Base-by-base conservation (phyloP, 495 filamentous ascomycete genomes). In the Neurospora intermedia region DNA sequence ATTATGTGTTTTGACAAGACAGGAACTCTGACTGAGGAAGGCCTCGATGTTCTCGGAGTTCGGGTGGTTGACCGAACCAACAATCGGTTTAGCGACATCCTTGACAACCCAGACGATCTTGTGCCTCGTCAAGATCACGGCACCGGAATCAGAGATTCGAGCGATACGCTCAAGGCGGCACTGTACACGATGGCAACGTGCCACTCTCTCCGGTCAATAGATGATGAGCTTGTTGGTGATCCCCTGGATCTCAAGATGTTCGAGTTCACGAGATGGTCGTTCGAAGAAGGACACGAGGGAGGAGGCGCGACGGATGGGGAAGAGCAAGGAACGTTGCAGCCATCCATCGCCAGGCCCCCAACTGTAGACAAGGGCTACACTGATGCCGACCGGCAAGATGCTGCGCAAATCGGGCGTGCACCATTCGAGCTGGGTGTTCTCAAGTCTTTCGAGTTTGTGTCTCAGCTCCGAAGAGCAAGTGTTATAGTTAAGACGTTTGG, bases 171-270 rank as follows among this genome's bases (percentile, higher is more conserved):
- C 74, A 91, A 89, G 73, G 91, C 91, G 42, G 89, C 91, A 20
- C 83, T 98, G 20, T 93, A 96, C 77, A 94, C 94, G 0, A 99
- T 99, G 96, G 93, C 96, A 39, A 99, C 96, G 10, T 99, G 96
- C 73, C 96, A 99, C 79, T 96, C 95, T 4, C 85, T 99, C 18
- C 89, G 94, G 40, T 87, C 90, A 43, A 90, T 98, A 18, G 94
- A 99, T 74, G 90, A 87, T 59, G 93, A 98, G 76, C 85, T 97
- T 18, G 83, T 99, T 27, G 96, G 96, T 7, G 96, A 99, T 81
- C 96, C 96, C 41, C 86, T 99, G 16, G 96, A 99, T 81, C 83
- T 98, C 66, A 98, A 98, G 78, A 99, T 99, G 96, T 99, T 99
- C 78, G 90, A 97, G 77, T 99, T 97, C 77, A 99, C 96, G 1